Conservation (phyloP, 768 basidiomycete genomes). For the Albatrellus ellisii region DNA sequence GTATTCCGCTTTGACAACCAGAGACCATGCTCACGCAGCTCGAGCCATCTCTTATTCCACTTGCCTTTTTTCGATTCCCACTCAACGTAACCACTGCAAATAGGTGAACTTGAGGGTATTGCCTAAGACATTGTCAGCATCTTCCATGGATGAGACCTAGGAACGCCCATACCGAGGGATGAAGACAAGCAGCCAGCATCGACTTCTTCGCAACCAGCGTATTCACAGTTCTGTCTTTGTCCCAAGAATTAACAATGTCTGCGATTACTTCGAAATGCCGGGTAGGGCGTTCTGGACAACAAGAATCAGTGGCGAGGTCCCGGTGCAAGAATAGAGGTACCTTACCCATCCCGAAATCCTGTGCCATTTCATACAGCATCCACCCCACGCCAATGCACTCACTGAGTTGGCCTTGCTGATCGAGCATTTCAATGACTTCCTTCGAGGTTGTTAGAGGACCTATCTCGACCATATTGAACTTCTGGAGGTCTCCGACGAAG, state of each 20-base stretch:
- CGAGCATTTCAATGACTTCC: slow-evolving; percentile 57
- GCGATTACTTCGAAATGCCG: slow-evolving; percentile 75
- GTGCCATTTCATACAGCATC: slow-evolving; percentile 86
- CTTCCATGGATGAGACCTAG: slow-evolving; percentile 6
- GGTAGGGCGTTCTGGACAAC: slow-evolving; percentile 67
- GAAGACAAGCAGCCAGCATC: slow-evolving; percentile 43
- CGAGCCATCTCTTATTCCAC: slow-evolving; percentile 89
- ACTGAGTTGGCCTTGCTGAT: slow-evolving; percentile 51
- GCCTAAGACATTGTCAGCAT: slow-evolving; percentile 25
- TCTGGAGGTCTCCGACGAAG: slow-evolving; percentile 67
- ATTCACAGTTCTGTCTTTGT: slow-evolving; percentile 70
- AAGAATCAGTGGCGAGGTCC: background rate
- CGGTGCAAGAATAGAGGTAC: slow-evolving; percentile 4
- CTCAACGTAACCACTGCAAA: slow-evolving; percentile 57
- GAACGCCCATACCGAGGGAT: slow-evolving; percentile 35
- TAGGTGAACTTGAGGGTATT: slow-evolving; percentile 33
- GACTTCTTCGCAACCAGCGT: slow-evolving; percentile 71
- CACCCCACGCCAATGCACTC: slow-evolving; percentile 51
- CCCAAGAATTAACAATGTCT: slow-evolving; percentile 80
- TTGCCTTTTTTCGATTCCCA: slow-evolving; percentile 88
- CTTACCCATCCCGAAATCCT: slow-evolving; percentile 88
- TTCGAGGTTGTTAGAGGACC: slow-evolving; percentile 51
- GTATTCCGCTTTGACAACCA: slow-evolving; percentile 86
- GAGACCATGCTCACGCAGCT: slow-evolving; percentile 73
- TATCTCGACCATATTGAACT: slow-evolving; percentile 65